A percentile compares a stretch with the other conserved stretches of the same genome.
These are phyloP conservation scores for Wickerhamiella australiensis DNA, from an alignment of 805 yeast species.

Conservation along the genomic window DNA sequence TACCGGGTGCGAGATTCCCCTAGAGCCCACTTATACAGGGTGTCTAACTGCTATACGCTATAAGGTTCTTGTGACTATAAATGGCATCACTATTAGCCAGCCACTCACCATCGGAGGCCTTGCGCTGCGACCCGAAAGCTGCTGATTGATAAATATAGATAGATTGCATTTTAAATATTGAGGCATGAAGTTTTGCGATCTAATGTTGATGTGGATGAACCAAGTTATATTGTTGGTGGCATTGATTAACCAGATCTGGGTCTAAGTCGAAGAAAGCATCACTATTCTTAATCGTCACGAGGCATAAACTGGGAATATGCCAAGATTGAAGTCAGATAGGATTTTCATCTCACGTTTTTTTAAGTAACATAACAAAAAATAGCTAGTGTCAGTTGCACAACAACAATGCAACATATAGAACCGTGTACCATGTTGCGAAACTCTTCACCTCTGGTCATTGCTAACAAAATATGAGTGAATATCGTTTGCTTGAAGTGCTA, in stretches of 20 bases:
- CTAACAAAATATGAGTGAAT: slow-evolving; percentile 1
- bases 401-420: not conserved
- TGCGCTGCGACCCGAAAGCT: not conserved
- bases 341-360: too few relatives aligned
- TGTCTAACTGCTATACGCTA: slow-evolving; percentile 5
- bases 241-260: too few relatives aligned
- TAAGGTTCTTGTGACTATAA: not conserved
- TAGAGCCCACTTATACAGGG: slow-evolving; percentile 2
- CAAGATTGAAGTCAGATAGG: too few relatives aligned
- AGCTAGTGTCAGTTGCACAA: not conserved
- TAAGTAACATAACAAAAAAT: too few relatives aligned
- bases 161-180: too few relatives aligned
- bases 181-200: too few relatives aligned
- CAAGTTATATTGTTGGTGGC: too few relatives aligned
- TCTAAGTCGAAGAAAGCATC: too few relatives aligned
- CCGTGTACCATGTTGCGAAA: not conserved
- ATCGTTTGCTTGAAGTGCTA: slow-evolving; percentile 12
- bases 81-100: not conserved
- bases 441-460: not conserved
- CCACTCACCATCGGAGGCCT: not conserved
- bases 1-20: not conserved
- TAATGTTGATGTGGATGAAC: too few relatives aligned
- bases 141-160: not conserved
- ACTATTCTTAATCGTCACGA: too few relatives aligned
- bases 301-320: too few relatives aligned